Percentiles rank a stretch among this genome's conserved stretches.
Evolutionary conservation across 2,329 filamentous ascomycete genomes (phyloP).

Genomic region (Nemania bipapillata): DNA sequence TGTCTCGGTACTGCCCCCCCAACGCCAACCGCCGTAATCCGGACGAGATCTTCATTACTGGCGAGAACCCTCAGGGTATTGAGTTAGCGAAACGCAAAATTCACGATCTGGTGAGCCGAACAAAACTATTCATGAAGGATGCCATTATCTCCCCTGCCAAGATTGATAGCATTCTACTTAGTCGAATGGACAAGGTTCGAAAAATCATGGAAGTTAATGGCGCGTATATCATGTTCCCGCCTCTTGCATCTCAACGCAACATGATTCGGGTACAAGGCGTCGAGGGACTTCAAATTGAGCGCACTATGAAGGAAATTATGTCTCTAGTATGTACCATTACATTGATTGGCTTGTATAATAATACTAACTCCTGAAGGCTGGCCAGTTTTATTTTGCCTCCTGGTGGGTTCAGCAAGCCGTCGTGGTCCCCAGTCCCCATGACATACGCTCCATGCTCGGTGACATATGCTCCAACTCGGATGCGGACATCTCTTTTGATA

Average conservation of each 20-base stretch:
- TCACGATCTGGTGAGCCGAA: constrained; percentile 81
- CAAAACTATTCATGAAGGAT: constrained; percentile 90
- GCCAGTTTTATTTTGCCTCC: constrained; percentile 96
- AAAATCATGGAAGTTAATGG: constrained; percentile 98
- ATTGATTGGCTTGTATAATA: background rate
- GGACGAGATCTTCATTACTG: constrained; percentile 94
- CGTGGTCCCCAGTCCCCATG: constrained; percentile 71
- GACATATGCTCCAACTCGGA: constrained; percentile 97
- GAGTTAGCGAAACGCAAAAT: constrained; percentile 90
- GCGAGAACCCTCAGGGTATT: constrained; percentile 85
- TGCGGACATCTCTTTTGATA: constrained; percentile 93
- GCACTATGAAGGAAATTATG: constrained; percentile 96
- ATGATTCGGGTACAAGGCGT: constrained; percentile 90
- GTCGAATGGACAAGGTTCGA: constrained; percentile 92
- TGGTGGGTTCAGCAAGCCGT: constrained; percentile 92
- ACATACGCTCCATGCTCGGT: constrained; percentile 88
- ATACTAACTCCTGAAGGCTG: constrained; percentile 69
- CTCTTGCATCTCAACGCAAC: constrained; percentile 84
- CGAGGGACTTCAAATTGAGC: constrained; percentile 92
- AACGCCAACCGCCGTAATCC: constrained; percentile 84
- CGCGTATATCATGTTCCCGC: constrained; percentile 91
- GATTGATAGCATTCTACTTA: constrained; percentile 91
- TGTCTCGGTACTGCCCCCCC: constrained; percentile 88
- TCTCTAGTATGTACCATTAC: constrained; percentile 71
- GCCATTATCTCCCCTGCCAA: constrained; percentile 89